Evolutionary conservation across 495 filamentous ascomycete species (phyloP), one percentile per base, ranked within the genome.

Genomic region (Zalerion maritima): DNA sequence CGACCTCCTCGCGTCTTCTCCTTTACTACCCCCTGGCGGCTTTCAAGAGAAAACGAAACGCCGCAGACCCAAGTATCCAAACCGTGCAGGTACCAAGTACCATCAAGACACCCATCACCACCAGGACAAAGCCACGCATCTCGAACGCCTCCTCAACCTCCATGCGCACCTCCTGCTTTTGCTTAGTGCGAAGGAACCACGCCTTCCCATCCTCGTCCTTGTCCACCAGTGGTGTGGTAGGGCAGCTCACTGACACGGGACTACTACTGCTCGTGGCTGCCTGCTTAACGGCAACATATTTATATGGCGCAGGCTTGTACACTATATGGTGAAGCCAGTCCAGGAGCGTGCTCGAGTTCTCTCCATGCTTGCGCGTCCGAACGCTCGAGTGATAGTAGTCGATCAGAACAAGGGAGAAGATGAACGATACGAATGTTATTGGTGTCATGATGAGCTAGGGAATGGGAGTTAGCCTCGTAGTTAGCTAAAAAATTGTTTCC

Each of bases 81-180:
- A 32, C 6, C 14, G 19, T 40, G 48, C 51, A 58, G 0, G 17
- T 2, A 15, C 38, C 28, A 0, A 17, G 35, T 21, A 56, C 18
- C n/a, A 29, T 18, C n/a, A 51, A 21, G 6, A 49, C 25, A 5
- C 33, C 43, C 31, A 68, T 10, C 9, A 40, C 37, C 0, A 52
- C 19, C 7, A 65, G 29, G 18, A 68, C 55, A 18, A 32, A 41
- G 14, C 43, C 45, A 21, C 64, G 44, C 12, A 68, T 37, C 41
- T 55, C 48, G 39, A 69, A 67, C 14, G 66, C 64, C 37, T 71
- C 63, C 5, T 42, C 57, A 1, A 58, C 54, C 40, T 68, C 64
- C 50, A 56, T 55, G 43, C 47, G 54, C 49, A 67, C 48, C 37
- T 67, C 43, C 37, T 63, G 51, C 18, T 45, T 43, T 41, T 71